Conservation (phyloP, 306 rosid genomes). For the Gleditsia sinensis region DNA sequence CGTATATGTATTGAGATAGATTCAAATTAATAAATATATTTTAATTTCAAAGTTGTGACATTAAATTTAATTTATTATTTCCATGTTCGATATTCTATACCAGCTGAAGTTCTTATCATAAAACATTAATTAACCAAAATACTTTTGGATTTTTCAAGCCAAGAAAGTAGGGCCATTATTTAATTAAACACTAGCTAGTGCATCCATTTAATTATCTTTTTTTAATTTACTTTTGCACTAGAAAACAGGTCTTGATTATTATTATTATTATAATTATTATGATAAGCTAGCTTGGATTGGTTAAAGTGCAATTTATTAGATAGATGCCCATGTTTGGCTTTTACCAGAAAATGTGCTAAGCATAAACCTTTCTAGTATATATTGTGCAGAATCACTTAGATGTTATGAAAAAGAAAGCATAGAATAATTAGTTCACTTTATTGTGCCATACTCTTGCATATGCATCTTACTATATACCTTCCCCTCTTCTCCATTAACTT, state of each 20-base stretch:
- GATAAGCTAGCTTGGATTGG: too few relatives aligned
- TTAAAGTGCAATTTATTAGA: conserved; percentile 3
- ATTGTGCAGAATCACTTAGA: conserved; percentile 23
- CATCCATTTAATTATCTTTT: too few relatives aligned
- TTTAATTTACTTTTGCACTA: background rate
- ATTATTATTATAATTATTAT: background rate
- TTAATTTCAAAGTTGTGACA: background rate
- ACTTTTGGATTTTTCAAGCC: background rate
- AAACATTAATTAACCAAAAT: too few relatives aligned
- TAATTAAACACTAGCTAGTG: too few relatives aligned
- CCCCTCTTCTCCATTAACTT: background rate
- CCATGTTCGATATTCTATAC: too few relatives aligned
- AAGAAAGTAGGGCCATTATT: background rate
- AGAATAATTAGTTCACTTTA: conserved; percentile 35
- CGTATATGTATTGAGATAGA: too few relatives aligned
- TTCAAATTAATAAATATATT: too few relatives aligned
- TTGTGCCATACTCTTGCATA: background rate
- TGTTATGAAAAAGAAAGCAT: conserved; percentile 26
- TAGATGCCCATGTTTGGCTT: conserved; percentile 34
- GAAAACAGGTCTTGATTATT: background rate
- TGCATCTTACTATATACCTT: too few relatives aligned
- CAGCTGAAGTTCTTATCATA: too few relatives aligned
- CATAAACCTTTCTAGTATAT: conserved; percentile 7
- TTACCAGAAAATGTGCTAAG: conserved; percentile 30
- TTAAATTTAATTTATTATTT: too few relatives aligned